phyloP scores from a whole-genome alignment of 495 filamentous ascomycete species.

The Poronia punctata region DNA sequence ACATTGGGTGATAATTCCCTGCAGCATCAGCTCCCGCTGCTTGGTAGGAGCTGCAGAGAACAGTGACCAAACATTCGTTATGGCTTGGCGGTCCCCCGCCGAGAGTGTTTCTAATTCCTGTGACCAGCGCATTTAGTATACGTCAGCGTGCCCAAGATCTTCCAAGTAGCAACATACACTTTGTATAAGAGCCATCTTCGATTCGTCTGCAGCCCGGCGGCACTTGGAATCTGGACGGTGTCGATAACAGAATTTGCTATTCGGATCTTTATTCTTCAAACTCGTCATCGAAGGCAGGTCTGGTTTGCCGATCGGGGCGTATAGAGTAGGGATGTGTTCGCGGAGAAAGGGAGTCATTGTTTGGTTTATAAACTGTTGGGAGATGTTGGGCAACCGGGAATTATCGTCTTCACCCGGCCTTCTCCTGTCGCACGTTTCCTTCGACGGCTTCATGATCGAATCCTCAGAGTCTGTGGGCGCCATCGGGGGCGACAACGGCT shows the following conservation, averaged over 20 bases:
- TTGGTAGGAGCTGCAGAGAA: conserved; percentile 94
- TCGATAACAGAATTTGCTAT: conserved; percentile 92
- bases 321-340: conserved; percentile 77
- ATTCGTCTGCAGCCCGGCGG: conserved; percentile 82
- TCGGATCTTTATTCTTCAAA: conserved; percentile 46
- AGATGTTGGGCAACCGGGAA: conserved; percentile 36
- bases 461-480: conserved; percentile 7
- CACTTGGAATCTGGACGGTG: conserved; percentile 94
- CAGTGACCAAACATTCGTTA: conserved; percentile 92
- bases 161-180: conserved; percentile 46
- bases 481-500: background rate
- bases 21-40: conserved; percentile 89
- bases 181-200: conserved; percentile 91
- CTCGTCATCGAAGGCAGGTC: conserved; percentile 32
- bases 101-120: conserved; percentile 78
- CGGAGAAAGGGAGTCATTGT: conserved; percentile 74
- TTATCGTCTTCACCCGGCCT: conserved; percentile 35
- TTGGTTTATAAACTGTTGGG: conserved; percentile 42
- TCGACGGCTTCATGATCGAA: conserved; percentile 19
- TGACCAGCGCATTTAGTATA: conserved; percentile 4
- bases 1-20: conserved; percentile 89
- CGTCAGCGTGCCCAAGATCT: background rate
- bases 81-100: conserved; percentile 80
- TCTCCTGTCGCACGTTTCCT: conserved; percentile 34
- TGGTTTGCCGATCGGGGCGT: conserved; percentile 57